These are phyloP conservation scores for Chytriomyces sp. DNA, from an alignment of 192 early-diverging fungal genomes.

Conservation along the genomic window DNA sequence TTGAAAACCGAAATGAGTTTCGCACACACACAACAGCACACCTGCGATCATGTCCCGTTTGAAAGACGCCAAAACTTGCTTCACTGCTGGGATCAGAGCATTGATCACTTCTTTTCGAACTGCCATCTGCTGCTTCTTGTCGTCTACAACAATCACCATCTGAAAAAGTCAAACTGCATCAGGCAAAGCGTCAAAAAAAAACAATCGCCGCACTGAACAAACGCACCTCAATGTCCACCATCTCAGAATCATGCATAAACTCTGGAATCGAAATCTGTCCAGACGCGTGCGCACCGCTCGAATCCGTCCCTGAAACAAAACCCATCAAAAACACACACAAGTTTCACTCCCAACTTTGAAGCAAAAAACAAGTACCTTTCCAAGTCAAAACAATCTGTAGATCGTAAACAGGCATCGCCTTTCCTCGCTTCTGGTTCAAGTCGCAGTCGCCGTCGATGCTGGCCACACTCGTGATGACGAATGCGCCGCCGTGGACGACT, in stretches of 20 bases:
- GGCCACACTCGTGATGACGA: conserved; percentile 64
- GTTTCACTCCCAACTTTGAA: background rate
- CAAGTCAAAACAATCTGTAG: conserved; percentile 77
- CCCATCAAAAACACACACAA: background rate
- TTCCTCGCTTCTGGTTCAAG: conserved; percentile 91
- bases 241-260: conserved; percentile 85
- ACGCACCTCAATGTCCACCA: conserved; percentile 77
- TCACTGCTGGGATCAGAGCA: background rate
- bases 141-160: conserved; percentile 2
- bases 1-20: background rate
- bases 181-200: background rate
- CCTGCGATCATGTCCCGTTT: conserved; percentile 71
- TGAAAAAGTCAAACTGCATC: background rate
- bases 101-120: background rate
- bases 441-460: conserved; percentile 83
- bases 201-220: background rate
- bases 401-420: conserved; percentile 92
- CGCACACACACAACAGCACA: conserved; percentile 26
- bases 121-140: conserved; percentile 10
- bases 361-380: conserved; percentile 47
- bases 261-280: conserved; percentile 87
- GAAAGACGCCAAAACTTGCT: conserved; percentile 63
- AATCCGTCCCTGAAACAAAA: conserved; percentile 32
- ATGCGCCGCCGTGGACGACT: conserved; percentile 58
- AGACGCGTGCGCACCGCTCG: conserved; percentile 61